Evolutionary conservation across 495 filamentous ascomycete genomes (phyloP).

Genomic region (Trichoderma gamsii): DNA sequence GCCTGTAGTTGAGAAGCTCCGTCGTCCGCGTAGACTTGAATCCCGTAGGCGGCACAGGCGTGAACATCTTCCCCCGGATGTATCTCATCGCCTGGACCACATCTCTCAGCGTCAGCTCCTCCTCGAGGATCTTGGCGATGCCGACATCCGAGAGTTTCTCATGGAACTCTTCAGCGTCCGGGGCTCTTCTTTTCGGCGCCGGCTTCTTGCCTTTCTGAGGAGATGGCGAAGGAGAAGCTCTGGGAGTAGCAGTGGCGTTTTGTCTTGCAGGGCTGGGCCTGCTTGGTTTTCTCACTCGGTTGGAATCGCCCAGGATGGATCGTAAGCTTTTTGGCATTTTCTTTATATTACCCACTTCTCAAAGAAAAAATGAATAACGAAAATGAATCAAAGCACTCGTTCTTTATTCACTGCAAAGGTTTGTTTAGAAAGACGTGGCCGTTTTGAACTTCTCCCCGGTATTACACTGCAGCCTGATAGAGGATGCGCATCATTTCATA

Average conservation of each 20-base stretch:
- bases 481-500: neutral
- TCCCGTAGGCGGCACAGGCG: conserved; percentile 59
- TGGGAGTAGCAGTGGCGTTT: neutral
- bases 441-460: neutral
- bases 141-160: conserved; percentile 54
- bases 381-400: too few relatives aligned
- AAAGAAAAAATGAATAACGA: too few relatives aligned
- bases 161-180: conserved; percentile 24
- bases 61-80: conserved; percentile 61
- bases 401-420: too few relatives aligned
- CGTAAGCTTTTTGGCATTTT: conserved; percentile 14
- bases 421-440: neutral
- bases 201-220: conserved; percentile 23
- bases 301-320: conserved; percentile 15
- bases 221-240: neutral
- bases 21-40: conserved; percentile 71
- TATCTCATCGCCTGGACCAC: conserved; percentile 59
- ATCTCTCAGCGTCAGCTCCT: conserved; percentile 52
- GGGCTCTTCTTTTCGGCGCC: conserved; percentile 22
- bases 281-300: conserved; percentile 13
- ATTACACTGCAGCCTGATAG: neutral
- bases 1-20: conserved; percentile 62
- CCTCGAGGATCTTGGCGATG: conserved; percentile 43
- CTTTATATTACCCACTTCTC: too few relatives aligned
- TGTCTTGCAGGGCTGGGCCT: neutral